Base-by-base conservation (phyloP, 192 early-diverging fungal genomes). In the Physocladia obscura region DNA sequence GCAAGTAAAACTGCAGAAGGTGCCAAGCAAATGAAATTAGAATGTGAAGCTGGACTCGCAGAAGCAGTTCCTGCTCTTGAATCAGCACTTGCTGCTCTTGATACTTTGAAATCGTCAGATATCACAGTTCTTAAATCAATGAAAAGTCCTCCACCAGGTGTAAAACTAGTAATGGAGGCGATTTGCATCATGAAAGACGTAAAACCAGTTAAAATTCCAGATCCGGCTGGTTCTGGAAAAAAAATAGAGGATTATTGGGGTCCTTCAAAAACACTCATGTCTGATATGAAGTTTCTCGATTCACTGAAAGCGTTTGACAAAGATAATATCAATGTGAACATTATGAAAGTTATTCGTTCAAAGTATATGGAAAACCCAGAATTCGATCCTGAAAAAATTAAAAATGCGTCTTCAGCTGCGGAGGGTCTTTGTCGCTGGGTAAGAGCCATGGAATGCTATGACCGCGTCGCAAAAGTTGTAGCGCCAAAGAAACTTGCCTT, bases 351-450 rank as follows among this genome's bases (percentile, higher is more conserved):
- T 21, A 87, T 87, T 55, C 74, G 85, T 8, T 67, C 76, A 11
- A 86, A 86, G 51, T 87, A 86, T 62, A 84, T 83, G 49, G 83
- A 84, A 39, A 83, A 87, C 44, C 85, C 85, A 1, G 85, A 87
- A 67, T 87, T 87, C 62, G 81, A 83, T 67, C 85, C 85, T 11
- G 85, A 87, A n/a, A 83, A 85, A 61, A 80, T 87, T 35, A 79
- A 82, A 57, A 85, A 73, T 44, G 85, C 85, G 0, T 87, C 85
- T 5, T 87, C 85, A 1, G 85, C 85, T 0, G 85, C 85, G 11
- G 85, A 87, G 65, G 85, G 85, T 39, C 62, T 87, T 19, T 87
- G 85, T 55, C 56, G 78, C 57, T 87, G 85, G 85, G 85, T 87
- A 11, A 74, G 82, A 15, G 85, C 85, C 6, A 83, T 87, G 77